phyloP scores from a whole-genome alignment of 768 basidiomycete genomes.

The Lyophyllum decastes region DNA sequence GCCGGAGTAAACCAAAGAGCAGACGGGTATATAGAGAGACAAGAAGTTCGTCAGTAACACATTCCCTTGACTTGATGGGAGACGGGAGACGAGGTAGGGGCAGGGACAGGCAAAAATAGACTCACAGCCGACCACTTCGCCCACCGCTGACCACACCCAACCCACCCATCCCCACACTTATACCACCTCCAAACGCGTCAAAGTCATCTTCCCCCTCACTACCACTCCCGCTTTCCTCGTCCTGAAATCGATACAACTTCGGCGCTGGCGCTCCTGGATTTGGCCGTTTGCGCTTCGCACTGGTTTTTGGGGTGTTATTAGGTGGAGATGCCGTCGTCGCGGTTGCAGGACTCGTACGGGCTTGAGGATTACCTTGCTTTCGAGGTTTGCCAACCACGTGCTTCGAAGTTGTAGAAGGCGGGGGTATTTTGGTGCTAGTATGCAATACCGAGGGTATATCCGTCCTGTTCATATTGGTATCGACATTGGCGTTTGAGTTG shows the following conservation, averaged over 20 bases:
- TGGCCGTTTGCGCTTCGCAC: conserved; percentile 24
- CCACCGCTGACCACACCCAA: conserved; percentile 37
- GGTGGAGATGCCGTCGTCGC: conserved; percentile 5
- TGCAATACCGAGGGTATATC: background rate
- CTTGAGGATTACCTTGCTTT: conserved; percentile 3
- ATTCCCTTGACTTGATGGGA: background rate
- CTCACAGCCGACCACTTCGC: conserved; percentile 39
- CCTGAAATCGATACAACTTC: conserved; percentile 18
- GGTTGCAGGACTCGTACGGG: background rate
- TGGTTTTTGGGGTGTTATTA: conserved; percentile 8
- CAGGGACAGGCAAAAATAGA: conserved; percentile 12
- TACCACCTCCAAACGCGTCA: conserved; percentile 31
- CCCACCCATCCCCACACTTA: conserved; percentile 49
- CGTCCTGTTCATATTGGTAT: background rate
- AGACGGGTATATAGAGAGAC: conserved; percentile 7
- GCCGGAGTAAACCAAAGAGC: background rate
- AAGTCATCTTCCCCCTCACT: conserved; percentile 41
- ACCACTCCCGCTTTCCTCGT: conserved; percentile 36
- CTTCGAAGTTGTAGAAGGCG: background rate
- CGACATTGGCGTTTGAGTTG: conserved; percentile 3
- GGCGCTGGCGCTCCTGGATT: conserved; percentile 15
- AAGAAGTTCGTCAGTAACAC: conserved; percentile 15
- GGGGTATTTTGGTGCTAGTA: background rate
- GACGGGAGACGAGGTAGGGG: too few relatives aligned
- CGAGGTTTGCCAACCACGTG: background rate